phyloP scores from a whole-genome alignment of 1,284 basidiomycete species.

The Neolentinus lepideus region DNA sequence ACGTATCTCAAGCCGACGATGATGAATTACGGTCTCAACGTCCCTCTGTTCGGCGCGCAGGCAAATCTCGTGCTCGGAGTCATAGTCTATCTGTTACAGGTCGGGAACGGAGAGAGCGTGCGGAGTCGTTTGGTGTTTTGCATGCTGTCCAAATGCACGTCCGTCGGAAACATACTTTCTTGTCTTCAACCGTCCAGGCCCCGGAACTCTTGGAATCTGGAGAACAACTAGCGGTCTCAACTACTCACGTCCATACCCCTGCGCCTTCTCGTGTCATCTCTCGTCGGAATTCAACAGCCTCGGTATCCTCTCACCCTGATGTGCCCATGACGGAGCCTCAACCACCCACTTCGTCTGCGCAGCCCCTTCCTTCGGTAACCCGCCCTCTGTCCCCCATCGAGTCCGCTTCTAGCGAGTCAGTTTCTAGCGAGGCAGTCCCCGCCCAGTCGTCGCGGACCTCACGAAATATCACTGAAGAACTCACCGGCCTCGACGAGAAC shows the following conservation, averaged over 20 bases:
- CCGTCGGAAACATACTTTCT: conserved; percentile 47
- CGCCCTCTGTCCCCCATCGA: not conserved
- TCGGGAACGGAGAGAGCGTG: conserved; percentile 22
- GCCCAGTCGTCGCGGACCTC: conserved; percentile 4
- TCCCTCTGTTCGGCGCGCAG: conserved; percentile 30
- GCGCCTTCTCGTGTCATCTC: not conserved
- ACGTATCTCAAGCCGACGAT: conserved; percentile 43
- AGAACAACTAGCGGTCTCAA: not conserved
- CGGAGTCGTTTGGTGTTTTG: conserved; percentile 45
- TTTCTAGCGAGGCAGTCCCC: conserved; percentile 11
- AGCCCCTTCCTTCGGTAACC: not conserved
- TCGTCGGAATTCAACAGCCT: not conserved
- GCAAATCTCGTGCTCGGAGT: conserved; percentile 31
- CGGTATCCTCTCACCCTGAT: not conserved
- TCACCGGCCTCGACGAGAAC: not conserved
- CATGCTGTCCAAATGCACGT: conserved; percentile 53
- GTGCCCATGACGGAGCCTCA: not conserved
- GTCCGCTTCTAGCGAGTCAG: not conserved
- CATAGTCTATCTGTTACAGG: conserved; percentile 45
- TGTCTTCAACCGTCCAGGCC: conserved; percentile 15
- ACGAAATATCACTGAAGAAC: not conserved
- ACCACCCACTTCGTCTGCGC: not conserved
- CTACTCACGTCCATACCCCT: not conserved
- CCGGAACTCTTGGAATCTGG: not conserved
- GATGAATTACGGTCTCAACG: conserved; percentile 33